Conservation (phyloP, 2,329 filamentous ascomycete genomes). For the Botrytis aclada region DNA sequence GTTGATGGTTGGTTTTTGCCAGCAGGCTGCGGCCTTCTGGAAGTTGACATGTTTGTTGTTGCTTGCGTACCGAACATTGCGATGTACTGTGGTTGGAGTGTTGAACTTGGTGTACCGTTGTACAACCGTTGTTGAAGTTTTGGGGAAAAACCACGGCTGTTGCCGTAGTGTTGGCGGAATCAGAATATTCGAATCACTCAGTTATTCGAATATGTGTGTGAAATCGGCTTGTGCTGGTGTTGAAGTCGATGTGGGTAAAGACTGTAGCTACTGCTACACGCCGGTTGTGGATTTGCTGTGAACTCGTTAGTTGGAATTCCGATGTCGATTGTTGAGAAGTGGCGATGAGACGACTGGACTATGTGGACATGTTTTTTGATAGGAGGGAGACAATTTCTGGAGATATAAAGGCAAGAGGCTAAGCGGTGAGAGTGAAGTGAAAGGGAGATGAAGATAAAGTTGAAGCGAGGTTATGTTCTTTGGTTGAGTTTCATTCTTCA, state of each 20-base stretch:
- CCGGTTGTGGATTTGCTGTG: too few relatives aligned
- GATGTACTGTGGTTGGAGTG: background rate
- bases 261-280: too few relatives aligned
- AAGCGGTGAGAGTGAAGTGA: background rate
- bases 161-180: too few relatives aligned
- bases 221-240: background rate
- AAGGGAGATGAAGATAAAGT: background rate
- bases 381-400: background rate
- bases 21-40: background rate
- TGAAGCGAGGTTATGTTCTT: background rate
- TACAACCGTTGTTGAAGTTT: too few relatives aligned
- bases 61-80: background rate
- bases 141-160: too few relatives aligned
- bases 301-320: background rate
- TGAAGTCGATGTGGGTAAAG: background rate
- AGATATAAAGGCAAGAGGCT: background rate
- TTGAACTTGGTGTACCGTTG: background rate
- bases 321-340: background rate
- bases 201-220: background rate
- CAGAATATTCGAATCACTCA: rapidly evolving
- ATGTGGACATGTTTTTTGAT: background rate
- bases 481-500: background rate
- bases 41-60: background rate
- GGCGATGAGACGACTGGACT: background rate
- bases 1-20: background rate